phyloP scores from a whole-genome alignment of 768 basidiomycete species.

The Mycena epipterygia region DNA sequence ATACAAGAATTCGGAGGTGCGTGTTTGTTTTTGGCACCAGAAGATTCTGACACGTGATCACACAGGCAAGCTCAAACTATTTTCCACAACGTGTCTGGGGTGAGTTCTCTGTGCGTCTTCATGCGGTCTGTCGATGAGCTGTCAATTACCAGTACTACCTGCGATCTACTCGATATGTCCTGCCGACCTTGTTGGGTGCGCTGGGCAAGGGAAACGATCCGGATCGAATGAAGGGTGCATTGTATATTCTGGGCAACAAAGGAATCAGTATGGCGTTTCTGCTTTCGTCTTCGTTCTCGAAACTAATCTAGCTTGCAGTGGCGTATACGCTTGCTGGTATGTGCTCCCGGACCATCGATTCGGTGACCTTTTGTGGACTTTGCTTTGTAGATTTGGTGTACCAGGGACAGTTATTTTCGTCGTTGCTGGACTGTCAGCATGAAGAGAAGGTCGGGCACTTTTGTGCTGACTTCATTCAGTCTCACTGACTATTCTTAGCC shows the following conservation, averaged over 20 bases:
- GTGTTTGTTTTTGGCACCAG: not conserved
- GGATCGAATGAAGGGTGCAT: constrained; percentile 95
- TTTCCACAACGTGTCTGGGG: constrained; percentile 73
- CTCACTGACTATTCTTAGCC: constrained; percentile 57
- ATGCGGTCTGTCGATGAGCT: not conserved
- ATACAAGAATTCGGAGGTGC: constrained; percentile 82
- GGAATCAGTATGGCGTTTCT: constrained; percentile 64
- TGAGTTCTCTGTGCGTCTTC: constrained; percentile 53
- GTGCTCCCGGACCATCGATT: constrained; percentile 38
- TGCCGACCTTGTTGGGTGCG: constrained; percentile 73
- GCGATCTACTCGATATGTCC: constrained; percentile 75
- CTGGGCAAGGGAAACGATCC: constrained; percentile 84
- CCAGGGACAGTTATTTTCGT: constrained; percentile 69
- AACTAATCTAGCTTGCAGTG: constrained; percentile 51
- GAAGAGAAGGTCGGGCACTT: constrained; percentile 78
- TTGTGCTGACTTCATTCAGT: not conserved
- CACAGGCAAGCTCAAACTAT: constrained; percentile 79
- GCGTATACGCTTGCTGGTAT: constrained; percentile 78
- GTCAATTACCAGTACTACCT: constrained; percentile 67
- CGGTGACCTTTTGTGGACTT: not conserved
- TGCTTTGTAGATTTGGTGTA: constrained; percentile 64
- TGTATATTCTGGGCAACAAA: constrained; percentile 85
- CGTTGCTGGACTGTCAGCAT: constrained; percentile 82
- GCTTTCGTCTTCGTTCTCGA: constrained; percentile 26
- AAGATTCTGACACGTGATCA: constrained; percentile 8